These are phyloP conservation scores for Ilyonectria destructans DNA, from an alignment of 2,329 filamentous ascomycete genomes.

Conservation along the genomic window DNA sequence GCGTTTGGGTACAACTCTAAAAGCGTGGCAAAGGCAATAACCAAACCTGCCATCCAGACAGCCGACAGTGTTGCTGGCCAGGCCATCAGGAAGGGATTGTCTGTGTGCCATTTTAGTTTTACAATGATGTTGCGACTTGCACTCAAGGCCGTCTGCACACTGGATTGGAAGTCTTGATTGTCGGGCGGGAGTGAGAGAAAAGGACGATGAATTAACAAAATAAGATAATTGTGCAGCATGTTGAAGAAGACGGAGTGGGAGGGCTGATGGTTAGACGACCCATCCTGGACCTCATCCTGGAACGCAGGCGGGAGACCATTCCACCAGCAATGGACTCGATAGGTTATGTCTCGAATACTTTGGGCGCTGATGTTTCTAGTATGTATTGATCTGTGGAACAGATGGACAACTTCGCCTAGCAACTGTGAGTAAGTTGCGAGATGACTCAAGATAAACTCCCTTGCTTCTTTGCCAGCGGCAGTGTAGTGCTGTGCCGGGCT, in stretches of 20 bases:
- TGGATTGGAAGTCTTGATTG: slow-evolving; percentile 49
- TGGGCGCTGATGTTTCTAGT: slow-evolving; percentile 39
- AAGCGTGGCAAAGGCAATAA: slow-evolving; percentile 54
- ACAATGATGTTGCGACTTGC: slow-evolving; percentile 51
- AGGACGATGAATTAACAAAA: slow-evolving; percentile 54
- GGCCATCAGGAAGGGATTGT: slow-evolving; percentile 31
- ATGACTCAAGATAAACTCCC: slow-evolving; percentile 36
- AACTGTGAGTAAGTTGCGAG: slow-evolving; percentile 43
- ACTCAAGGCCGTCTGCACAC: slow-evolving; percentile 51
- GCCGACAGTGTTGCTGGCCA: slow-evolving; percentile 57
- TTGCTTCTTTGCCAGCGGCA: slow-evolving; percentile 25
- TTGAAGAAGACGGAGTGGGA: slow-evolving; percentile 46
- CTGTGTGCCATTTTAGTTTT: slow-evolving; percentile 35
- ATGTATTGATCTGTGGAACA: slow-evolving; percentile 49
- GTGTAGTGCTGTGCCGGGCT: slow-evolving; percentile 29
- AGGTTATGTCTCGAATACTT: slow-evolving; percentile 40
- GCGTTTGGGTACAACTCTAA: slow-evolving; percentile 47
- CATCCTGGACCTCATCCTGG: slow-evolving; percentile 2
- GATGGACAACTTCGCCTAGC: slow-evolving; percentile 38
- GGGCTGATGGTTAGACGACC: not conserved
- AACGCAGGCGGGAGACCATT: slow-evolving; percentile 40
- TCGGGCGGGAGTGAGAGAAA: slow-evolving; percentile 52
- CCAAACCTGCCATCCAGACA: slow-evolving; percentile 57
- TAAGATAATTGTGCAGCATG: slow-evolving; percentile 52
- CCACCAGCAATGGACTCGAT: slow-evolving; percentile 47